A percentile compares a stretch with the other conserved stretches of the same genome.
These are phyloP conservation scores for Chaetomiaceae sp. DNA, from an alignment of 2,329 filamentous ascomycete genomes.

Conservation along the genomic window DNA sequence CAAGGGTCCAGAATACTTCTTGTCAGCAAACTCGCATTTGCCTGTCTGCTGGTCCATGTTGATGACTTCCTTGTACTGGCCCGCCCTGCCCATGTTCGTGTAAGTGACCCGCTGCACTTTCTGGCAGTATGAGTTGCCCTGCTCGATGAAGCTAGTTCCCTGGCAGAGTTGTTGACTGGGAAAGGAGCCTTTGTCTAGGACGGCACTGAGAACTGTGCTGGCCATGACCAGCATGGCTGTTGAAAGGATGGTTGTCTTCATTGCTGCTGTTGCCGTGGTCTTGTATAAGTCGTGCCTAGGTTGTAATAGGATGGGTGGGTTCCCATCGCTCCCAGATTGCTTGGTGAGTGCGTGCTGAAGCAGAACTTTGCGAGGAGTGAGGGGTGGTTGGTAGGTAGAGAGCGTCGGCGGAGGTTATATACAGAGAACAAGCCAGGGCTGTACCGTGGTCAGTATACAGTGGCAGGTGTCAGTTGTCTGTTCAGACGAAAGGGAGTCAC, in stretches of 20 bases:
- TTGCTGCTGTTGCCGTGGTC: neutral
- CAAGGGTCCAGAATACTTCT: constrained; percentile 54
- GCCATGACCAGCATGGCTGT: constrained; percentile 29
- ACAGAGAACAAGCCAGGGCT: too few relatives aligned
- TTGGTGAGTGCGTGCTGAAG: too few relatives aligned
- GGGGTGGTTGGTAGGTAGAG: too few relatives aligned
- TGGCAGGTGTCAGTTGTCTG: too few relatives aligned
- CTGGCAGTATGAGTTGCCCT: constrained; percentile 63
- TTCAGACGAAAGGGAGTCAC: too few relatives aligned
- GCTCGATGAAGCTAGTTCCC: constrained; percentile 24
- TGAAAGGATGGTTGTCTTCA: constrained; percentile 9
- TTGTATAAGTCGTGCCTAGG: too few relatives aligned
- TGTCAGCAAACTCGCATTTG: constrained; percentile 48
- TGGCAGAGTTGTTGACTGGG: constrained; percentile 32
- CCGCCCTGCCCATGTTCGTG: constrained; percentile 52
- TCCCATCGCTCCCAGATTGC: too few relatives aligned
- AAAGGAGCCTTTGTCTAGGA: neutral
- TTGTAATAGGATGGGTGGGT: too few relatives aligned
- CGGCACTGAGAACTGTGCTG: constrained; percentile 17
- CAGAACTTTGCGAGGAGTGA: too few relatives aligned
- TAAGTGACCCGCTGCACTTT: constrained; percentile 63
- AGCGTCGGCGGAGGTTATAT: too few relatives aligned
- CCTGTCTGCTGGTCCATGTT: constrained; percentile 50
- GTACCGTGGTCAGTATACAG: too few relatives aligned
- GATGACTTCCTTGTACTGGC: constrained; percentile 61